A percentile compares a stretch with the other conserved stretches of the same genome.
phyloP scores from a whole-genome alignment of 179 eudicot species.

The Spinacia oleracea region DNA sequence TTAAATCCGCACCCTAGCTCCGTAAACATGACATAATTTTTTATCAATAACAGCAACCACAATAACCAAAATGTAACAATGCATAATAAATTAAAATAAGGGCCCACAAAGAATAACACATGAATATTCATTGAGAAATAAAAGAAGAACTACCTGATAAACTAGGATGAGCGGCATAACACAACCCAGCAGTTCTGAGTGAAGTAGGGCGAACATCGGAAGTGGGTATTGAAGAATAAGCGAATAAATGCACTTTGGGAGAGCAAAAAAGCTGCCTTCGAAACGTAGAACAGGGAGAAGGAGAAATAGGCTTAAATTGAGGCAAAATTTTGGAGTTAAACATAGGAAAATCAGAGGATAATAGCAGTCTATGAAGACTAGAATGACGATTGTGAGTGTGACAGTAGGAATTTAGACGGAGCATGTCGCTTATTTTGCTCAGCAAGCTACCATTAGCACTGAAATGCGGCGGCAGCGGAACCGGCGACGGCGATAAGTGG shows the following conservation, averaged over 20 bases:
- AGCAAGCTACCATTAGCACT: neutral
- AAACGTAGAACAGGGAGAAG: slow-evolving; percentile 10
- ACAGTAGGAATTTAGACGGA: slow-evolving; percentile 10
- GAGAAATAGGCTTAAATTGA: slow-evolving; percentile 14
- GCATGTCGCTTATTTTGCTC: slow-evolving; percentile 6
- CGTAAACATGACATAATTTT: too few species aligned
- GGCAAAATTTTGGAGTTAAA: slow-evolving; percentile 31
- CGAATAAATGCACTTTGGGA: slow-evolving; percentile 12
- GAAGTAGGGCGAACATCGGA: slow-evolving; percentile 20
- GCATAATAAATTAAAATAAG: neutral
- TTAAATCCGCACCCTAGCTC: too few species aligned
- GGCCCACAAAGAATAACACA: too few species aligned
- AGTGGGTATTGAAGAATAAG: slow-evolving; percentile 23
- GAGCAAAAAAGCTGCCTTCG: slow-evolving; percentile 23
- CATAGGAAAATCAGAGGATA: slow-evolving; percentile 20
- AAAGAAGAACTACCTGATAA: slow-evolving; percentile 25
- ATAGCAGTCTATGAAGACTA: slow-evolving; percentile 14
- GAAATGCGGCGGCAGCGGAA: too few species aligned
- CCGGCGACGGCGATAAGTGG: too few species aligned
- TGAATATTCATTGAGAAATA: neutral
- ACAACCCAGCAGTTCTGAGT: slow-evolving; percentile 16
- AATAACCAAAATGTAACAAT: neutral
- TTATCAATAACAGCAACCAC: too few species aligned
- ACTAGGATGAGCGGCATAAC: slow-evolving; percentile 28
- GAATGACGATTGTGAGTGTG: slow-evolving; percentile 6